These are phyloP conservation scores for Boletus subluridellus DNA, from an alignment of 1,284 basidiomycete species.

Conservation along the genomic window DNA sequence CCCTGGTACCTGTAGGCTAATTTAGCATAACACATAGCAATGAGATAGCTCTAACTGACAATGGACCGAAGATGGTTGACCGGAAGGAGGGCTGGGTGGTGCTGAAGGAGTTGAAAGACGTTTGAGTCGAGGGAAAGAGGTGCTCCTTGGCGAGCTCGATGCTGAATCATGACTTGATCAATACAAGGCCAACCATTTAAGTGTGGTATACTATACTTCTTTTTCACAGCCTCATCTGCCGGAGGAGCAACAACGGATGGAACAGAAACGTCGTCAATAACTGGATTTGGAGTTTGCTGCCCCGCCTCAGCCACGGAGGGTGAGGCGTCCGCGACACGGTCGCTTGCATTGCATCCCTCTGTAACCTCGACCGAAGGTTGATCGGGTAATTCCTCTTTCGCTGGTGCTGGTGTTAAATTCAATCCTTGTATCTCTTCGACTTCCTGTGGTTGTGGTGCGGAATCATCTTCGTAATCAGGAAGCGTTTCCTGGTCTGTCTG, in stretches of 20 bases:
- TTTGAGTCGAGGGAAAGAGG: conserved; percentile 40
- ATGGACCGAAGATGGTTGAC: conserved; percentile 55
- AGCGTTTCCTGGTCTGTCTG: conserved; percentile 39
- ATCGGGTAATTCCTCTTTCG: background rate
- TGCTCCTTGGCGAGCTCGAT: conserved; percentile 43
- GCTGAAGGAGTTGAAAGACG: conserved; percentile 19
- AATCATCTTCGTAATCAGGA: conserved; percentile 56
- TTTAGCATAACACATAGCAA: conserved; percentile 8
- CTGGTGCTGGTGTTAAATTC: background rate
- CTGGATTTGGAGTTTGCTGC: conserved; percentile 1
- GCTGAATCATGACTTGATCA: conserved; percentile 25
- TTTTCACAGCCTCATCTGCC: conserved; percentile 23
- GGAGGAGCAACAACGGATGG: background rate
- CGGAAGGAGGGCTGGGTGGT: conserved; percentile 24
- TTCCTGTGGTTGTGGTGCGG: conserved; percentile 14
- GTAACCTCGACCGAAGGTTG: background rate
- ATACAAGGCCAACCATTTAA: background rate
- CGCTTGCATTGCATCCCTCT: conserved; percentile 3
- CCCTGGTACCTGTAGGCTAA: conserved; percentile 29
- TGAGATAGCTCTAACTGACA: conserved; percentile 39
- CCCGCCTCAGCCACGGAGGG: background rate
- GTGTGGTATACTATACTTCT: conserved; percentile 21
- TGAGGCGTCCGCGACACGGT: background rate
- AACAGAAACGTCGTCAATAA: background rate
- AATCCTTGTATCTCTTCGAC: background rate